A percentile compares a stretch with the other conserved stretches of the same genome.
Evolutionary conservation across 768 basidiomycete species (phyloP).

Genomic region (Trametes cinnabarina): DNA sequence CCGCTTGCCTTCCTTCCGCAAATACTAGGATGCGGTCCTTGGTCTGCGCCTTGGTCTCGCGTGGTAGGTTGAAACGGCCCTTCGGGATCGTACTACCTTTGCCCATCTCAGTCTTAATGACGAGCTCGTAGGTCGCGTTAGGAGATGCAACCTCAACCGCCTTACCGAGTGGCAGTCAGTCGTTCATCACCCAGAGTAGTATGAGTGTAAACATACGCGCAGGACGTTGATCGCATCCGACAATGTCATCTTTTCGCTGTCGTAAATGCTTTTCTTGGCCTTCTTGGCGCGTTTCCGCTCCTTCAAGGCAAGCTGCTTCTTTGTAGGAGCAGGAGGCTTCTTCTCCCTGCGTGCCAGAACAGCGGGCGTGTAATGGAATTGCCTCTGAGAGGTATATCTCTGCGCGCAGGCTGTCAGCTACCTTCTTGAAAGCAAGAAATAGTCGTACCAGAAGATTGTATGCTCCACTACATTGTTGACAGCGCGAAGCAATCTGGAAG

Average conservation of each 20-base stretch:
- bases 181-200: background rate
- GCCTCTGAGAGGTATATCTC: slow-evolving; percentile 31
- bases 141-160: slow-evolving; percentile 82
- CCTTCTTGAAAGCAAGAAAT: background rate
- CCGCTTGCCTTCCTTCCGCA: slow-evolving; percentile 79
- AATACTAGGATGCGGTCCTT: slow-evolving; percentile 89
- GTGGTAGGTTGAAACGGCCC: slow-evolving; percentile 83
- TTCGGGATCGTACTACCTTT: slow-evolving; percentile 83
- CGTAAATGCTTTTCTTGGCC: slow-evolving; percentile 53
- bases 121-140: slow-evolving; percentile 74
- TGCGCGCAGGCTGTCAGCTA: background rate
- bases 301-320: slow-evolving; percentile 68
- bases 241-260: slow-evolving; percentile 65
- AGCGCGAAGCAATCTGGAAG: slow-evolving; percentile 14
- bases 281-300: slow-evolving; percentile 56
- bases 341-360: slow-evolving; percentile 51
- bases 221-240: slow-evolving; percentile 66
- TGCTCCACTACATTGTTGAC: slow-evolving; percentile 15
- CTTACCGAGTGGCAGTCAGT: slow-evolving; percentile 38
- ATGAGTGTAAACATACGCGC: slow-evolving; percentile 46
- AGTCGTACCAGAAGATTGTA: background rate
- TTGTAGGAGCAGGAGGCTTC: slow-evolving; percentile 47
- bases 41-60: slow-evolving; percentile 68
- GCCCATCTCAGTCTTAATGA: slow-evolving; percentile 74
- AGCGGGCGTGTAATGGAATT: slow-evolving; percentile 52